Conservation (phyloP, 495 filamentous ascomycete genomes). For the Aspergillus homomorphus region DNA sequence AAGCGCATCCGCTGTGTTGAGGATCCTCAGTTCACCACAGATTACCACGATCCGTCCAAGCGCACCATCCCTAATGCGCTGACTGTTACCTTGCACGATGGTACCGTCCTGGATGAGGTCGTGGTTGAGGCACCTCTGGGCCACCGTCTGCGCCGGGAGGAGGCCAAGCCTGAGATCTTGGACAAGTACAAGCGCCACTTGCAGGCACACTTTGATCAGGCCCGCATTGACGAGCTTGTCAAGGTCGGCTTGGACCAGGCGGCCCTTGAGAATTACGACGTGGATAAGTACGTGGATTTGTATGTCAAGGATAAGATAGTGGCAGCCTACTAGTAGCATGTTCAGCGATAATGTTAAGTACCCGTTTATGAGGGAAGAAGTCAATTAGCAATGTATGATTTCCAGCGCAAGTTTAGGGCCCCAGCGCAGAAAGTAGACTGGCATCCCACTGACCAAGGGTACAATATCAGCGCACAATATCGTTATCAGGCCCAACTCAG, state of each 20-base stretch:
- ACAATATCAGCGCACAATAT: no score
- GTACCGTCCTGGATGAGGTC: constrained; percentile 86
- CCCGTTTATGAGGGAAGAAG: no score
- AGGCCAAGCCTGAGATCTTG: constrained; percentile 95
- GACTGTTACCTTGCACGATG: constrained; percentile 89
- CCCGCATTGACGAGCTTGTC: constrained; percentile 73
- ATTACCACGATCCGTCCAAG: constrained; percentile 91
- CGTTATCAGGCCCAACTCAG: no score
- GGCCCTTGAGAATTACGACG: constrained; percentile 72
- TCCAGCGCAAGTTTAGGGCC: no score
- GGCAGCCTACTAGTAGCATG: constrained; percentile 25
- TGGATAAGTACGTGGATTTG: constrained; percentile 92
- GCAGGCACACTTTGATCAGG: constrained; percentile 71
- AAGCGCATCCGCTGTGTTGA: constrained; percentile 92
- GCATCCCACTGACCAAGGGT: no score
- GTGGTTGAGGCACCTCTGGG: constrained; percentile 94
- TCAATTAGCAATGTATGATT: no score
- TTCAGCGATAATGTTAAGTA: not conserved
- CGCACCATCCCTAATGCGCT: constrained; percentile 95
- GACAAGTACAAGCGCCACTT: constrained; percentile 93
- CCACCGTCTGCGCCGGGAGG: constrained; percentile 84
- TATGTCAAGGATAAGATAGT: constrained; percentile 71
- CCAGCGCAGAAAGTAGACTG: no score
- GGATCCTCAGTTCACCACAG: constrained; percentile 86
- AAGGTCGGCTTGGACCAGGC: constrained; percentile 68